phyloP scores from a whole-genome alignment of 306 rosid species.

The Aeschynomene evenia region DNA sequence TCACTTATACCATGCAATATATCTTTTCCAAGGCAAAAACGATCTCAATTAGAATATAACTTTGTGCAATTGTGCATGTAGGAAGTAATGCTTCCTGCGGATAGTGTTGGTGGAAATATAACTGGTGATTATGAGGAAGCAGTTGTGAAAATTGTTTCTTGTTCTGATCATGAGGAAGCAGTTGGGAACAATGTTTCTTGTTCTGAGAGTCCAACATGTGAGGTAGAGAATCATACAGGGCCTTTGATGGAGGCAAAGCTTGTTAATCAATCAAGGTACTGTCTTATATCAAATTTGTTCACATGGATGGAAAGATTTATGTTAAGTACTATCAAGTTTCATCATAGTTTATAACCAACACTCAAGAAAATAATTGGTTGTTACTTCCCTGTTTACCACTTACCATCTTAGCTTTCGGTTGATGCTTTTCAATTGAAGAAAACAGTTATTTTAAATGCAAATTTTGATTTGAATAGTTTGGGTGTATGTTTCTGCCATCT shows the following conservation, averaged over 20 bases:
- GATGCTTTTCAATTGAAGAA: background rate
- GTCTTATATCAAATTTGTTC: conserved; percentile 26
- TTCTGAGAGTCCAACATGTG: conserved; percentile 29
- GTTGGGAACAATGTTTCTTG: conserved; percentile 31
- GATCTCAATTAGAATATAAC: conserved; percentile 2
- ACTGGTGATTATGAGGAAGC: conserved; percentile 47
- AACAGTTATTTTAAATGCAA: background rate
- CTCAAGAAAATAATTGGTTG: conserved; percentile 5
- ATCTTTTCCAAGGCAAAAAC: conserved; percentile 7
- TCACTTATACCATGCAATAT: background rate
- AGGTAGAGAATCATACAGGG: conserved; percentile 35
- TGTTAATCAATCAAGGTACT: conserved; percentile 56
- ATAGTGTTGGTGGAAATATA: conserved; percentile 47
- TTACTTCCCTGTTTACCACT: conserved; percentile 9
- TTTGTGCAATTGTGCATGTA: conserved; percentile 34
- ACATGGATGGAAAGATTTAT: conserved; percentile 7
- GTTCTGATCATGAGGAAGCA: conserved; percentile 45
- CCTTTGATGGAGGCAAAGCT: conserved; percentile 34
- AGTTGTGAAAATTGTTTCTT: conserved; percentile 29
- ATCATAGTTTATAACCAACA: conserved; percentile 1
- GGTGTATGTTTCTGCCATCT: background rate
- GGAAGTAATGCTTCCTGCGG: conserved; percentile 66
- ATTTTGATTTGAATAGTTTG: background rate
- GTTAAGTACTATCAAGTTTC: conserved; percentile 13
- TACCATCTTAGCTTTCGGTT: background rate